A percentile compares a stretch with the other conserved stretches of the same genome.
Conservation (phyloP, 345 rosid species). For the Sisymbrium altissimum region DNA sequence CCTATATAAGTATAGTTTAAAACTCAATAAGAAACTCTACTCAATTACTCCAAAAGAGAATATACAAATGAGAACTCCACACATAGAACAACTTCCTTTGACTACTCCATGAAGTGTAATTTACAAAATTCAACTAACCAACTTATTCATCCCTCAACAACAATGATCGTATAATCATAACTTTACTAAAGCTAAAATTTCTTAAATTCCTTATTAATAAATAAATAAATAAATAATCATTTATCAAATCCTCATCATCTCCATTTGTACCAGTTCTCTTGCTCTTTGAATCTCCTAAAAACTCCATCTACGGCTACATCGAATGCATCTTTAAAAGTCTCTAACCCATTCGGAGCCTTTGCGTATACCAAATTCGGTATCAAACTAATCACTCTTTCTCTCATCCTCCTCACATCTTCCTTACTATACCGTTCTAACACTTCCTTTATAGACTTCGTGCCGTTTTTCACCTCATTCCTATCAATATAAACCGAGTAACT, state of each 20-base stretch:
- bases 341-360: slow-evolving; percentile 54
- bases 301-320: slow-evolving; percentile 92
- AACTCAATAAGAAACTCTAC: background rate
- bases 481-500: slow-evolving; percentile 85
- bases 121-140: slow-evolving; percentile 24
- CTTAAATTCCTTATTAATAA: slow-evolving; percentile 4
- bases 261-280: slow-evolving; percentile 69
- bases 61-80: background rate
- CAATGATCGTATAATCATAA: slow-evolving; percentile 12
- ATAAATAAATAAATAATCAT: slow-evolving; percentile 26
- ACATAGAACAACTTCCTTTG: slow-evolving; percentile 2
- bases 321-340: slow-evolving; percentile 72
- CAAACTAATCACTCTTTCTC: slow-evolving; percentile 65
- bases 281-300: slow-evolving; percentile 71
- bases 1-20: background rate
- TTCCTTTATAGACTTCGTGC: slow-evolving; percentile 54
- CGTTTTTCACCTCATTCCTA: slow-evolving; percentile 68
- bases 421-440: slow-evolving; percentile 62
- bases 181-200: slow-evolving; percentile 8
- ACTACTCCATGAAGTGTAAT: background rate
- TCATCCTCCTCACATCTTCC: slow-evolving; percentile 67
- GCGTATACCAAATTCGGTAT: slow-evolving; percentile 78
- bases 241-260: slow-evolving; percentile 19
- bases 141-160: slow-evolving; percentile 25
- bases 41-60: background rate